These are phyloP conservation scores for Fusarium ambrosium DNA, from an alignment of 2,329 filamentous ascomycete species.

Conservation along the genomic window DNA sequence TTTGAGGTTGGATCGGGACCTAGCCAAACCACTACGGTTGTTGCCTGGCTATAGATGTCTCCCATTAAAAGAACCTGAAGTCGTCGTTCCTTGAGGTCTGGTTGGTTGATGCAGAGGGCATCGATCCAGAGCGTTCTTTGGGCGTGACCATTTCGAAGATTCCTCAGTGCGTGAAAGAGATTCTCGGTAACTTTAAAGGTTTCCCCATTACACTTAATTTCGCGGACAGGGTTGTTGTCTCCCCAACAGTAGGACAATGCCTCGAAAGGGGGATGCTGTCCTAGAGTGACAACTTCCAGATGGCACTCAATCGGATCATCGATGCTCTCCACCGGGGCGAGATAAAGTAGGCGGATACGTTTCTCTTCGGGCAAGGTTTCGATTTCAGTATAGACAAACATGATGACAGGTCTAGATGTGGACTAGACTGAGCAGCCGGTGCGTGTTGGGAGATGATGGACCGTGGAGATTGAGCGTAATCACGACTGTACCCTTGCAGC, in stretches of 20 bases:
- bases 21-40: neutral
- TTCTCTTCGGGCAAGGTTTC: too few relatives aligned
- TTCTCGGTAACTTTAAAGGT: neutral
- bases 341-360: neutral
- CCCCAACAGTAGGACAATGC: conserved; percentile 8
- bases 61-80: neutral
- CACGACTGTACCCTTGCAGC: too few relatives aligned
- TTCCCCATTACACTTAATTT: neutral
- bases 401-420: neutral
- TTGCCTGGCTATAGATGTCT: neutral
- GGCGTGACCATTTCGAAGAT: neutral
- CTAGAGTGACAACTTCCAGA: neutral
- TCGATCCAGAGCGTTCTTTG: conserved; percentile 5
- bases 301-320: neutral
- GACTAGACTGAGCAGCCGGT: neutral
- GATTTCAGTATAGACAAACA: neutral
- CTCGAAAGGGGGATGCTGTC: neutral
- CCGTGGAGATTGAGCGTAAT: neutral
- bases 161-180: neutral
- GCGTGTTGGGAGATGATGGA: neutral
- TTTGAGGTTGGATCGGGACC: neutral
- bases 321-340: neutral
- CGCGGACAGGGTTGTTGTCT: neutral
- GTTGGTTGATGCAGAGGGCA: conserved; percentile 5
- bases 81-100: neutral